Evolutionary conservation across 768 basidiomycete species (phyloP).

Genomic region (Suillus americanus): DNA sequence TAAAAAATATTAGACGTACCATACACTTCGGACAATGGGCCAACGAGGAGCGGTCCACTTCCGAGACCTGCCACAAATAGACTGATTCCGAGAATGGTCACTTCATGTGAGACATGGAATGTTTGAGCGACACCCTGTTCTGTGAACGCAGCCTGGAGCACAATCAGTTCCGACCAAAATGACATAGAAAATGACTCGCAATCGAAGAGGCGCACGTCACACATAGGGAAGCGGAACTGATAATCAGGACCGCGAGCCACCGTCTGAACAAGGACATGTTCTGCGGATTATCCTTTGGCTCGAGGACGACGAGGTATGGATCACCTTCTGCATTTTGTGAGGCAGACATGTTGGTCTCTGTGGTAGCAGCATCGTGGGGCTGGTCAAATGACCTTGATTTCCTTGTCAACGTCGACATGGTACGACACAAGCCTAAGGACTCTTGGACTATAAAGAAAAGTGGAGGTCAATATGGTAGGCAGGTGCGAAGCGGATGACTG

Average conservation of each 20-base stretch:
- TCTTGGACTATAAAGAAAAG: neutral
- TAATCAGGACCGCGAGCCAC: conserved; percentile 48
- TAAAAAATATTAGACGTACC: conserved; percentile 14
- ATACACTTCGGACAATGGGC: conserved; percentile 41
- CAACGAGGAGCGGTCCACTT: conserved; percentile 35
- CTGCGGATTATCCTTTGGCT: conserved; percentile 43
- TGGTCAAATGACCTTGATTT: conserved; percentile 8
- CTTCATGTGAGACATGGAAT: conserved; percentile 54
- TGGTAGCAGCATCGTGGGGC: conserved; percentile 10
- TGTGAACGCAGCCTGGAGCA: conserved; percentile 55
- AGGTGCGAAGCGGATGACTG: neutral
- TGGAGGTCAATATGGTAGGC: neutral
- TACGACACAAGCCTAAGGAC: neutral
- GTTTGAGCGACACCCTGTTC: conserved; percentile 54
- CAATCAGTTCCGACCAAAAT: neutral
- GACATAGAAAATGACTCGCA: conserved; percentile 33
- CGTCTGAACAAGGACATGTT: conserved; percentile 39
- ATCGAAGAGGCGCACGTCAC: conserved; percentile 58
- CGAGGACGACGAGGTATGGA: conserved; percentile 35
- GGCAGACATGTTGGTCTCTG: conserved; percentile 5
- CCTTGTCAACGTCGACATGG: conserved; percentile 9
- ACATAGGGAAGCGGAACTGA: conserved; percentile 47
- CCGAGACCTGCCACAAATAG: conserved; percentile 43
- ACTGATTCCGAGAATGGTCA: conserved; percentile 48
- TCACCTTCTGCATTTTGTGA: conserved; percentile 9